These are phyloP conservation scores for Suillus alpinus DNA, from an alignment of 768 basidiomycete genomes.

Conservation along the genomic window DNA sequence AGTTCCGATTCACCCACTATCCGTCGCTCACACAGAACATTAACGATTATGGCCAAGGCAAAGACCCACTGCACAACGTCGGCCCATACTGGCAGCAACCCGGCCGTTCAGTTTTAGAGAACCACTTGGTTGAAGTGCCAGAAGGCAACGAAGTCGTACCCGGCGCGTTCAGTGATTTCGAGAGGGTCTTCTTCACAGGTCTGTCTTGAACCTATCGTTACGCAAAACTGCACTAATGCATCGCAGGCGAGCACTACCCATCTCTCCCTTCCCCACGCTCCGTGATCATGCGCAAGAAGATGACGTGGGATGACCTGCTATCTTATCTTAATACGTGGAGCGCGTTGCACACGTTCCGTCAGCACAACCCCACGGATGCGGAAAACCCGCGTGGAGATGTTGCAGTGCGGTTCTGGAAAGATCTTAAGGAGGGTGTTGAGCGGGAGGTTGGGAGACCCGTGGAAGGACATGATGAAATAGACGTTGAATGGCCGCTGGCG, in stretches of 20 bases:
- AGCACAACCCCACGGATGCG: slow-evolving; percentile 56
- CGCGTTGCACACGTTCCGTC: slow-evolving; percentile 64
- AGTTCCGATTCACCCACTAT: slow-evolving; percentile 60
- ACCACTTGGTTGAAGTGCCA: slow-evolving; percentile 67
- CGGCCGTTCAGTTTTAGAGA: slow-evolving; percentile 69
- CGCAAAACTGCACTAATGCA: not conserved
- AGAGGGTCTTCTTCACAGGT: slow-evolving; percentile 63
- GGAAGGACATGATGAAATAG: slow-evolving; percentile 25
- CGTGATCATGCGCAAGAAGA: slow-evolving; percentile 54
- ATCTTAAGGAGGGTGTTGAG: slow-evolving; percentile 41
- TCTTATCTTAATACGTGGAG: slow-evolving; percentile 73
- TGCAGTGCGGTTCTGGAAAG: slow-evolving; percentile 60
- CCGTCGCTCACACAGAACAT: slow-evolving; percentile 61
- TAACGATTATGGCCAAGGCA: slow-evolving; percentile 56
- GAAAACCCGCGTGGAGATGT: slow-evolving; percentile 55
- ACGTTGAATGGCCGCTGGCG: slow-evolving; percentile 41
- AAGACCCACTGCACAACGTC: slow-evolving; percentile 46
- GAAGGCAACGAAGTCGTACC: slow-evolving; percentile 40
- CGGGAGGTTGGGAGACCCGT: slow-evolving; percentile 21
- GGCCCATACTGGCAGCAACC: slow-evolving; percentile 79
- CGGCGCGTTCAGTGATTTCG: slow-evolving; percentile 38
- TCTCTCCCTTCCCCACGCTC: slow-evolving; percentile 30
- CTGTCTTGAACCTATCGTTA: slow-evolving; percentile 6
- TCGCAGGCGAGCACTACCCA: slow-evolving; percentile 41
- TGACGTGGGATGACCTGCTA: slow-evolving; percentile 66